Percentiles rank a stretch among this genome's conserved stretches.
Evolutionary conservation across 2,329 filamentous ascomycete species (phyloP).

Genomic region (Alternaria longipes): DNA sequence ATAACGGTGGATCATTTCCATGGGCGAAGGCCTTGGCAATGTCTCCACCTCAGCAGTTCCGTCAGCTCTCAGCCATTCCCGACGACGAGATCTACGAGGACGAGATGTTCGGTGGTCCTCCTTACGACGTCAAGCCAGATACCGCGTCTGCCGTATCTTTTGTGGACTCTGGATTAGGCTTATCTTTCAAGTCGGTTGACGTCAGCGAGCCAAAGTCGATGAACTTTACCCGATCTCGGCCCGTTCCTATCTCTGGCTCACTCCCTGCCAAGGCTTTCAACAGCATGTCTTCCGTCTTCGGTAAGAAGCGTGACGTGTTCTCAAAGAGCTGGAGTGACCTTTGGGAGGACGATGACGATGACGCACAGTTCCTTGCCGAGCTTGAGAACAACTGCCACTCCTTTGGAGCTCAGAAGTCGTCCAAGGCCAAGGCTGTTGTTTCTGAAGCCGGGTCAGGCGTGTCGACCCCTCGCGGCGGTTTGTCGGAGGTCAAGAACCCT

Average conservation of each 20-base stretch:
- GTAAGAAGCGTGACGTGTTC: conserved; percentile 77
- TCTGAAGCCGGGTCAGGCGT: conserved; percentile 55
- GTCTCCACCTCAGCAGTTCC: conserved; percentile 73
- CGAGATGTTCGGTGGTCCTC: conserved; percentile 82
- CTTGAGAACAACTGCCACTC: conserved; percentile 67
- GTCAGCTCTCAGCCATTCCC: conserved; percentile 87
- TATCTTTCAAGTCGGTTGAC: conserved; percentile 76
- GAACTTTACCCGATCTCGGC: conserved; percentile 68
- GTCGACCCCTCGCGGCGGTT: conserved; percentile 60
- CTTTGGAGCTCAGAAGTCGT: conserved; percentile 44
- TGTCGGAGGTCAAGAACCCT: conserved; percentile 64
- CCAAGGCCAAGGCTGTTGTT: conserved; percentile 49
- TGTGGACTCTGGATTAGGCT: conserved; percentile 80
- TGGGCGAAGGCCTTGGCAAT: conserved; percentile 92
- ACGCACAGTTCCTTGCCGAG: conserved; percentile 63
- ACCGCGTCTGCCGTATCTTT: conserved; percentile 86
- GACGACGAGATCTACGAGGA: conserved; percentile 81
- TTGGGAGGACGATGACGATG: conserved; percentile 96
- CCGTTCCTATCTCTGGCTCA: conserved; percentile 81
- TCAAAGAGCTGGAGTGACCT: conserved; percentile 99
- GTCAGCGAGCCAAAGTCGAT: conserved; percentile 59
- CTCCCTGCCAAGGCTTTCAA: conserved; percentile 72
- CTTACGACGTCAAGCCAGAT: conserved; percentile 79
- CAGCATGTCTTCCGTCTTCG: conserved; percentile 82
- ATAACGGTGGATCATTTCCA: conserved; percentile 82